Evolutionary conservation across 371 early-diverging fungal genomes (phyloP).

Genomic region (Mortierella sp.): DNA sequence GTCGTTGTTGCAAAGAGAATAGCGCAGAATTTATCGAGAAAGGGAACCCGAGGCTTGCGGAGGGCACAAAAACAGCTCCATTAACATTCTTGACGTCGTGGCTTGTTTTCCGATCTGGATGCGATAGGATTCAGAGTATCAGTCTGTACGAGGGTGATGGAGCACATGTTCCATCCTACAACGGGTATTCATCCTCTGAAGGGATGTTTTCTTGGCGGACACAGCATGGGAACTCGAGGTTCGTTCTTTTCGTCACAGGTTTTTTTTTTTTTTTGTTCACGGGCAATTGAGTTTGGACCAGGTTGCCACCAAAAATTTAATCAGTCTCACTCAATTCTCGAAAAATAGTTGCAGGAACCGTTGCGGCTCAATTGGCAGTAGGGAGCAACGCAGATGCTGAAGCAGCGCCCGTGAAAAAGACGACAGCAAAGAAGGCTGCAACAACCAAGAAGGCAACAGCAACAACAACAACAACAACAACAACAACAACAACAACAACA

Average conservation of each 20-base stretch:
- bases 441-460: not conserved
- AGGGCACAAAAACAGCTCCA: not conserved
- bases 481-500: not conserved
- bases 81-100: not conserved
- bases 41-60: not conserved
- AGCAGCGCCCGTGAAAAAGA: not conserved
- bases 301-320: constrained; percentile 40
- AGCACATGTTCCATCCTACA: constrained; percentile 40
- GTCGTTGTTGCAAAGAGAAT: not conserved
- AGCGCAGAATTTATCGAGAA: not conserved
- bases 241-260: too few relatives aligned
- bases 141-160: constrained; percentile 34
- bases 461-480: not conserved
- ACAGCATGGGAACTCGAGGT: constrained; percentile 56
- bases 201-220: constrained; percentile 48
- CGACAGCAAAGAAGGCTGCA: not conserved
- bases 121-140: constrained; percentile 36
- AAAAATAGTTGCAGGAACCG: constrained; percentile 42
- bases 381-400: not conserved
- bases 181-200: constrained; percentile 38
- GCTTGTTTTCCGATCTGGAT: not conserved
- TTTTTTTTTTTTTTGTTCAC: not conserved
- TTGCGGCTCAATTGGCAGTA: constrained; percentile 26
- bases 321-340: not conserved
- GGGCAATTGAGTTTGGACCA: not conserved